Evolutionary conservation across 768 basidiomycete species (phyloP).

Genomic region (Kwoniella sp.): DNA sequence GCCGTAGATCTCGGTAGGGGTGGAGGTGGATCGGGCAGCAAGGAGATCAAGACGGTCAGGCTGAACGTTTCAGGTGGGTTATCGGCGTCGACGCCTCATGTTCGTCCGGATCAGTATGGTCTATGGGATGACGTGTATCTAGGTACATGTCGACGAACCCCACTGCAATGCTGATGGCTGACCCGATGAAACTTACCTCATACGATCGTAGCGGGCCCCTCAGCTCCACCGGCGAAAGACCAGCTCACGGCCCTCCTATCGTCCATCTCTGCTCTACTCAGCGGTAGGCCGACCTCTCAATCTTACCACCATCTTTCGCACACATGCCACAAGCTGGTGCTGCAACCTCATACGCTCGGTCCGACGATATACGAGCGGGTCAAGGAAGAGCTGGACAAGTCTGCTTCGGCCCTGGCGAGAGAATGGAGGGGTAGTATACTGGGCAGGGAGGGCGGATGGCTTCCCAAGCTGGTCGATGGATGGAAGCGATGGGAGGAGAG

Average conservation of each 20-base stretch:
- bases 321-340: slow-evolving; percentile 33
- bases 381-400: slow-evolving; percentile 36
- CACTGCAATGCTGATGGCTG: neutral
- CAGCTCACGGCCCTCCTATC: slow-evolving; percentile 22
- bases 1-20: slow-evolving; percentile 19
- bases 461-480: slow-evolving; percentile 24
- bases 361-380: slow-evolving; percentile 37
- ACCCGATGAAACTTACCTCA: neutral
- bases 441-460: slow-evolving; percentile 35
- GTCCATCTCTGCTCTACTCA: slow-evolving; percentile 30
- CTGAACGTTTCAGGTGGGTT: slow-evolving; percentile 23
- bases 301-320: slow-evolving; percentile 42
- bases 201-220: neutral
- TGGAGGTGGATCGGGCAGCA: slow-evolving; percentile 13
- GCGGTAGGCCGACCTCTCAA: slow-evolving; percentile 25
- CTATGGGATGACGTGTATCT: neutral
- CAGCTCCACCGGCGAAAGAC: slow-evolving; percentile 23
- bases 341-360: slow-evolving; percentile 38
- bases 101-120: neutral
- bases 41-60: slow-evolving; percentile 26
- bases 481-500: slow-evolving; percentile 38
- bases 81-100: no score
- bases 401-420: slow-evolving; percentile 28
- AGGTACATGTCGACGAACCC: neutral
- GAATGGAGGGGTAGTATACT: slow-evolving; percentile 43